Percentiles rank a stretch among this genome's conserved stretches.
Conservation (phyloP, 345 rosid genomes). For the Linum usitatissimum region DNA sequence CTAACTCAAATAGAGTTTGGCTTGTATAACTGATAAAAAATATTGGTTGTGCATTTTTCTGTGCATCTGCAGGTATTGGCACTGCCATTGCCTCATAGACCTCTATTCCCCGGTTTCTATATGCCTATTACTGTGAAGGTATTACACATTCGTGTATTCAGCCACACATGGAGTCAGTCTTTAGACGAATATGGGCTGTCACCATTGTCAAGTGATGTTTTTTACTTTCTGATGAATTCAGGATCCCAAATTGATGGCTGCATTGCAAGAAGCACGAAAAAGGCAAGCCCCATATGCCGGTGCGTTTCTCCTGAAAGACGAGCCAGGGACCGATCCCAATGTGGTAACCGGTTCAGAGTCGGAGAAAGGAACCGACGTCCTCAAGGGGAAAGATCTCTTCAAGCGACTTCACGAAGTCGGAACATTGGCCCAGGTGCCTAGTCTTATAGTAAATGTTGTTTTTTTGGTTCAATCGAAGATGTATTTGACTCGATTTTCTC, state of each 20-base stretch:
- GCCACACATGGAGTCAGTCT: not conserved
- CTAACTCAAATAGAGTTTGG: not conserved
- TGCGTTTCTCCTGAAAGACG: conserved; percentile 94
- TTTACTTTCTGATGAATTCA: conserved; percentile 16
- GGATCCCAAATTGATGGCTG: conserved; percentile 91
- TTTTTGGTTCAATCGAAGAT: not conserved
- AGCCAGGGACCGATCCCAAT: conserved; percentile 55
- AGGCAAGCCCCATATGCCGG: conserved; percentile 98
- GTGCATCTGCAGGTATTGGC: conserved; percentile 64
- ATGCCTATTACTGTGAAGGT: conserved; percentile 98
- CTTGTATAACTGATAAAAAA: conserved; percentile 1
- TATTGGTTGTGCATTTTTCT: conserved; percentile 8
- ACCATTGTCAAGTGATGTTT: not conserved
- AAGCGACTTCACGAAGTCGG: conserved; percentile 91
- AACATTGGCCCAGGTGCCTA: conserved; percentile 82
- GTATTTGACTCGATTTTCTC: not conserved
- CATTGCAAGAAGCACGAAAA: conserved; percentile 81
- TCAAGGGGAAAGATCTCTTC: conserved; percentile 76
- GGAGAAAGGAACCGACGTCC: conserved; percentile 53
- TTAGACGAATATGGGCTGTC: not conserved
- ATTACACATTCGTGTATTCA: conserved; percentile 9
- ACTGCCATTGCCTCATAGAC: conserved; percentile 80
- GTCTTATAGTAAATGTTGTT: not conserved
- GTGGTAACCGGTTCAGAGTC: conserved; percentile 47
- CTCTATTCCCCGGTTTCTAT: conserved; percentile 94